Percentiles rank a stretch among this genome's conserved stretches.
Evolutionary conservation across 2,329 filamentous ascomycete species (phyloP).

Genomic region (Xylaria sp.): DNA sequence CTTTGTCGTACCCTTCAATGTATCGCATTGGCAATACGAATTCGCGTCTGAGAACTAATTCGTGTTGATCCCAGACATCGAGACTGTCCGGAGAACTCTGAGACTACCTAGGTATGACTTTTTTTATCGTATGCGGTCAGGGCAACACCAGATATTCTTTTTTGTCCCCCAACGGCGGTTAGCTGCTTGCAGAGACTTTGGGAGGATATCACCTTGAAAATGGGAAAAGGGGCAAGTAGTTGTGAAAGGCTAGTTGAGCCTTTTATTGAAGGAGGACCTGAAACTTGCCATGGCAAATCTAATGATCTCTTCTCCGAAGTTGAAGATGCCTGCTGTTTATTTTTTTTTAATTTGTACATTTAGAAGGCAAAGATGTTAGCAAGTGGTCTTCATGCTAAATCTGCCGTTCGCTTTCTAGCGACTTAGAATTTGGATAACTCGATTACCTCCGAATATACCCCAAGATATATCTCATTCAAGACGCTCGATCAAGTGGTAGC

Average conservation of each 20-base stretch:
- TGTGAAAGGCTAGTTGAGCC: neutral
- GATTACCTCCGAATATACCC: neutral
- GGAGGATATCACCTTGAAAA: neutral
- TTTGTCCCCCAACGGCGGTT: neutral
- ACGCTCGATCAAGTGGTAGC: constrained; percentile 87
- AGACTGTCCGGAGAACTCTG: neutral
- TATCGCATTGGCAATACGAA: neutral
- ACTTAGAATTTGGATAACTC: neutral
- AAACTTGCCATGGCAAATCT: neutral
- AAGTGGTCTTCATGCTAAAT: neutral
- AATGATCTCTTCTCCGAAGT: neutral
- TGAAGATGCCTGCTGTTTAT: neutral
- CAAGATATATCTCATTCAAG: constrained; percentile 27
- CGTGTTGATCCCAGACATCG: neutral
- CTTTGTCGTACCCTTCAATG: neutral
- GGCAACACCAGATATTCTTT: neutral
- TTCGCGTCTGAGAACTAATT: neutral
- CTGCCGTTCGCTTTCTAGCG: neutral
- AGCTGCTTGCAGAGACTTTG: neutral
- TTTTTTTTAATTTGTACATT: too few species aligned
- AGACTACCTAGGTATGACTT: neutral
- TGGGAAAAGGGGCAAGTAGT: neutral
- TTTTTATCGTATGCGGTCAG: neutral
- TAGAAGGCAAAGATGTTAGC: too few species aligned
- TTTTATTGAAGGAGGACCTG: neutral